phyloP scores from a whole-genome alignment of 2,329 filamentous ascomycete genomes.

The Penicillium sp. region DNA sequence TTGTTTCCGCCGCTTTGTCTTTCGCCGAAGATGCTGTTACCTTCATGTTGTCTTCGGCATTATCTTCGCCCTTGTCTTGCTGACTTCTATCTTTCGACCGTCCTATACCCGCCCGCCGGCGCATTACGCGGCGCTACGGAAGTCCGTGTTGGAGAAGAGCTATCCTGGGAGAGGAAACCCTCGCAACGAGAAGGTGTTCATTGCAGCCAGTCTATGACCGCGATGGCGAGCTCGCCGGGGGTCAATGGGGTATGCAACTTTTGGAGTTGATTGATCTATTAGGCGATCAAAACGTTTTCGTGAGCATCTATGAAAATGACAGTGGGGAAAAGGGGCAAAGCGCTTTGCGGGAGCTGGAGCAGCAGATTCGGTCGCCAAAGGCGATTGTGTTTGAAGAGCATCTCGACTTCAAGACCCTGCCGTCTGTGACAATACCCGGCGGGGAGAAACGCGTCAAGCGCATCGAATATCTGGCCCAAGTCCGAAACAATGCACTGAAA shows the following conservation, averaged over 20 bases:
- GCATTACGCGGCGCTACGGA: slow-evolving; percentile 46
- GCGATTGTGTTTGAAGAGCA: slow-evolving; percentile 57
- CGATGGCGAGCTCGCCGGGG: slow-evolving; percentile 55
- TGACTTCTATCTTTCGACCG: slow-evolving; percentile 49
- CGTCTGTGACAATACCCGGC: slow-evolving; percentile 57
- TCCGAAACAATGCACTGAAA: slow-evolving; percentile 63
- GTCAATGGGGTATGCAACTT: slow-evolving; percentile 60
- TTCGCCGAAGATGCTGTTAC: slow-evolving; percentile 31
- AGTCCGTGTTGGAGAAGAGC: slow-evolving; percentile 25
- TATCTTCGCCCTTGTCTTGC: slow-evolving; percentile 33
- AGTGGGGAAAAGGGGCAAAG: slow-evolving; percentile 53
- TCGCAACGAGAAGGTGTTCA: slow-evolving; percentile 63
- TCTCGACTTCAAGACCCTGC: slow-evolving; percentile 53
- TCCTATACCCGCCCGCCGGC: slow-evolving; percentile 53
- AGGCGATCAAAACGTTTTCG: slow-evolving; percentile 61
- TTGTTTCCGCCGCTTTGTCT: slow-evolving; percentile 26
- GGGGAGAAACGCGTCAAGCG: slow-evolving; percentile 62
- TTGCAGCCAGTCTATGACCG: slow-evolving; percentile 64
- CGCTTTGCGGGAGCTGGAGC: slow-evolving; percentile 52
- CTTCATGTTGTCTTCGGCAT: slow-evolving; percentile 25
- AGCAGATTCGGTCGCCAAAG: slow-evolving; percentile 47
- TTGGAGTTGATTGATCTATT: slow-evolving; percentile 60
- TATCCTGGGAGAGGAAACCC: slow-evolving; percentile 47
- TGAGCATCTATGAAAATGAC: slow-evolving; percentile 71
- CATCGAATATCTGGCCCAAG: slow-evolving; percentile 67